Conservation (phyloP, 345 rosid species). For the Corymbia maculata region DNA sequence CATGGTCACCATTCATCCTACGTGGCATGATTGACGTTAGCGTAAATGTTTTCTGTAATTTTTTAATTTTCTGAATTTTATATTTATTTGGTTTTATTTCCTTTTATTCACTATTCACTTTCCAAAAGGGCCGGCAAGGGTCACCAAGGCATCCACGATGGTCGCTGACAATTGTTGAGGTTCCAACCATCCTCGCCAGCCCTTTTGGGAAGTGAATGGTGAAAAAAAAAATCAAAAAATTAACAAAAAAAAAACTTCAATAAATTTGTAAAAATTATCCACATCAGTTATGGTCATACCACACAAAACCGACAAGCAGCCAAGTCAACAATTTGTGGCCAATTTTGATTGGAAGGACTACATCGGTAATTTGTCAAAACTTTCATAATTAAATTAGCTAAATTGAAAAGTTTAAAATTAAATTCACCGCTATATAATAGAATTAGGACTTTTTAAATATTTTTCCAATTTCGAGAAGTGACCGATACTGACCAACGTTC, state of each 20-base stretch:
- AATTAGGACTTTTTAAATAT: not conserved
- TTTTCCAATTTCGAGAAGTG: not conserved
- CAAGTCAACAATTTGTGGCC: not conserved
- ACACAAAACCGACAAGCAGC: rapidly evolving
- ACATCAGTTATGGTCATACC: not conserved
- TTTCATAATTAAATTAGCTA: not conserved
- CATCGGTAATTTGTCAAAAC: not conserved
- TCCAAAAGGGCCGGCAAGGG: not conserved
- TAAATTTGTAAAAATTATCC: too few relatives aligned
- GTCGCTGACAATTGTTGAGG: too few relatives aligned
- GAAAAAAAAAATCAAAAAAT: not conserved
- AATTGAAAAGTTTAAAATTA: not conserved
- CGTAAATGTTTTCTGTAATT: not conserved
- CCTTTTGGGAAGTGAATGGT: too few relatives aligned
- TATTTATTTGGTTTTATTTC: too few relatives aligned
- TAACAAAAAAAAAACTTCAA: not conserved
- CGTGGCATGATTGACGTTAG: not conserved
- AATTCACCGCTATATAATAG: too few relatives aligned
- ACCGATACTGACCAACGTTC: not conserved
- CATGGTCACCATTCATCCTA: not conserved
- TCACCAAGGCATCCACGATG: not conserved
- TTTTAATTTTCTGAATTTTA: too few relatives aligned
- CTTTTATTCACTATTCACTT: not conserved
- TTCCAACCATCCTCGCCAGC: not conserved
- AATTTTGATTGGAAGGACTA: not conserved